Evolutionary conservation across 2,329 filamentous ascomycete genomes (phyloP), one percentile per base, ranked within the genome.

Genomic region (Leptoxyphium fumago): DNA sequence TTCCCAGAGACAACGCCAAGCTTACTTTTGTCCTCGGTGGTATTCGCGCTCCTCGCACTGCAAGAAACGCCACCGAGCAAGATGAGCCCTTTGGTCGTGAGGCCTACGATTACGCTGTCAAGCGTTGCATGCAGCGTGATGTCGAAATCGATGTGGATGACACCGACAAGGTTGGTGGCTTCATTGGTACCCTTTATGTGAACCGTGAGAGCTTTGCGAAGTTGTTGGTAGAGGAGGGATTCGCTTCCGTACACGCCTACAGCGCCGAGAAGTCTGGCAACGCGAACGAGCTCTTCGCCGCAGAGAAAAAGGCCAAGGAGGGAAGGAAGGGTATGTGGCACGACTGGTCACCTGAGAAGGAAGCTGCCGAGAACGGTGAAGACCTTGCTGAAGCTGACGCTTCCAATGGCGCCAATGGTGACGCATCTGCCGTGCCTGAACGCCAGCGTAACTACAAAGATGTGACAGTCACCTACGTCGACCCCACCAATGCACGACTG

Each of bases 191-290:
- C 11, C 73, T 98, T 18, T 95, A 87, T 63, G 77, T 98, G 62
- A 89, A 87, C 70, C 84, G 88, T 43, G 89, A 96, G 66, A 96
- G 84, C 69, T 94, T 98, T 59, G 85, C 88, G 57, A 95, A 94
- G 71, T 64, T 85, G 2, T 75, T 98, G 1, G 78, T 98, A 1
- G 91, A 96, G 64, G 91, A 98, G 65, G 91, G 91, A 48, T 73
- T 95, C 28, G 89, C 91, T 13, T 82, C 82, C 15, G 89, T 98
- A 13, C 89, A 96, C 62, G 79, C 82, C 45, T 96, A 94, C 68
- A 95, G 89, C 18, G 91, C 91, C 0, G 89, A 98, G 68, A 94
- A 94, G 70, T 83, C 85, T 13, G 89, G 88, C 50, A 91, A 95
- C 58, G 81, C 83, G 10, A 77, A 75, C 32, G 89, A 96, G 66